Evolutionary conservation across 1,284 basidiomycete species (phyloP), one percentile per base, ranked within the genome.

Genomic region (Austroboletus niveus): DNA sequence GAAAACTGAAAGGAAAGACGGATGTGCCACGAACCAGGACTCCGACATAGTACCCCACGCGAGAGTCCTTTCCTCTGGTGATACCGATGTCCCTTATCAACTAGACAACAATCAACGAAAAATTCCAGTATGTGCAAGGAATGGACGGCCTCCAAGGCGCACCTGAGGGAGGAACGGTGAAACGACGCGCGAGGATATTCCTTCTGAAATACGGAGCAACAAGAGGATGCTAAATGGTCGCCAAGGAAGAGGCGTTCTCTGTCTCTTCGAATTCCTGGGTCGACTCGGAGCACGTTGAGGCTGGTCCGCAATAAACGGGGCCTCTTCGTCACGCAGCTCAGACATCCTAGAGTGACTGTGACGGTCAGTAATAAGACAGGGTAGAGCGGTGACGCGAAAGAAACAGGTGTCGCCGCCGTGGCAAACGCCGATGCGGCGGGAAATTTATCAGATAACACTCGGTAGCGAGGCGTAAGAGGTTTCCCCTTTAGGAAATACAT

Each of bases 161-260:
- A 82, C 82, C 72, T 84, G 77, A 6, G 79, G 81, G 41, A 82
- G 75, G 59, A 87, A 87, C 0, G 89, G 89, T 46, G 83, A 84
- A 55, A 92, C 89, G 58, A 90, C 83, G 57, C 86, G 81, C 3
- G 81, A 80, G 53, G 86, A 62, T 11, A 84, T 82, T 59, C 85
- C 84, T 40, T 31, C 30, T 31, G 81, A 72, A 41, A 86, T 67
- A 65, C 89, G 87, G 42, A 87, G 72, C 58, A 87, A 71, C 48
- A 89, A 63, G 12, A 87, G 71, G 56, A 89, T 79, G 29, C 75
- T 76, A 57, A 89, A 78, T 69, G 89, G 87, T 31, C 30, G 73
- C 81, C 80, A 84, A 31, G 87, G 87, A n/a, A 39, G 38, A 22
- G 38, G 38, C 38, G 38, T 39, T 8, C 20, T 39, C 38, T 11